Evolutionary conservation across 73 alveolate genomes (phyloP).

Genomic region (Breviolum minutum): DNA sequence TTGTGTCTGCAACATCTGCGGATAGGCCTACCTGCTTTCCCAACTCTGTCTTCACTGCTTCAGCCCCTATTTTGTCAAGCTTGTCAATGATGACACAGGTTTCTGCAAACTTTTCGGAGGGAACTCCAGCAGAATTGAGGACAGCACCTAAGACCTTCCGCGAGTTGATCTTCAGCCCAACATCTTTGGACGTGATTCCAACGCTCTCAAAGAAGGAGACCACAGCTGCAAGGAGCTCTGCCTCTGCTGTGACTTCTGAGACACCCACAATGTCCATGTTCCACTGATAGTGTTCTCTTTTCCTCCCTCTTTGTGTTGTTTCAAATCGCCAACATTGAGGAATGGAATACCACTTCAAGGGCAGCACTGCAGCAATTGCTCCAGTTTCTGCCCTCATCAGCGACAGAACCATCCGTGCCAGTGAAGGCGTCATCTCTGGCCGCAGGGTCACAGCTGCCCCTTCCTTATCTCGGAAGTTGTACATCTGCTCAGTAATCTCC

Average conservation of each 20-base stretch:
- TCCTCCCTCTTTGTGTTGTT: slow-evolving; percentile 82
- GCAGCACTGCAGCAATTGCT: slow-evolving; percentile 79
- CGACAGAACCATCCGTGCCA: slow-evolving; percentile 86
- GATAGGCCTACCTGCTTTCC: slow-evolving; percentile 33
- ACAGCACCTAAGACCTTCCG: slow-evolving; percentile 90
- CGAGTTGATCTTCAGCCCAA: slow-evolving; percentile 82
- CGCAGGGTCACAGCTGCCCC: slow-evolving; percentile 84
- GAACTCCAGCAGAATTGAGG: slow-evolving; percentile 64
- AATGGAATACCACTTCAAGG: slow-evolving; percentile 88
- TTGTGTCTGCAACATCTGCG: slow-evolving; percentile 63
- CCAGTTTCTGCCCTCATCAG: slow-evolving; percentile 95
- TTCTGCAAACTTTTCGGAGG: slow-evolving; percentile 79
- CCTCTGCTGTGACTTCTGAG: slow-evolving; percentile 75
- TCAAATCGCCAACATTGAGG: slow-evolving; percentile 95
- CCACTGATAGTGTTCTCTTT: slow-evolving; percentile 93
- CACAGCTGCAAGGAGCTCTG: slow-evolving; percentile 77
- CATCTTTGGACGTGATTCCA: slow-evolving; percentile 74
- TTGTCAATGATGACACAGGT: slow-evolving; percentile 88
- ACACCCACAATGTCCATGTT: slow-evolving; percentile 87
- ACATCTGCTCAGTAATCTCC: slow-evolving; percentile 93
- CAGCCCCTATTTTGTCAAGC: slow-evolving; percentile 84
- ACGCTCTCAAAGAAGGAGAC: slow-evolving; percentile 74
- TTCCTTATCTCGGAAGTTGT: slow-evolving; percentile 84
- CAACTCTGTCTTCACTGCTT: slow-evolving; percentile 64
- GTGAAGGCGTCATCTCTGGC: slow-evolving; percentile 94